phyloP scores from a whole-genome alignment of 306 rosid species.

The Prunus davidiana region DNA sequence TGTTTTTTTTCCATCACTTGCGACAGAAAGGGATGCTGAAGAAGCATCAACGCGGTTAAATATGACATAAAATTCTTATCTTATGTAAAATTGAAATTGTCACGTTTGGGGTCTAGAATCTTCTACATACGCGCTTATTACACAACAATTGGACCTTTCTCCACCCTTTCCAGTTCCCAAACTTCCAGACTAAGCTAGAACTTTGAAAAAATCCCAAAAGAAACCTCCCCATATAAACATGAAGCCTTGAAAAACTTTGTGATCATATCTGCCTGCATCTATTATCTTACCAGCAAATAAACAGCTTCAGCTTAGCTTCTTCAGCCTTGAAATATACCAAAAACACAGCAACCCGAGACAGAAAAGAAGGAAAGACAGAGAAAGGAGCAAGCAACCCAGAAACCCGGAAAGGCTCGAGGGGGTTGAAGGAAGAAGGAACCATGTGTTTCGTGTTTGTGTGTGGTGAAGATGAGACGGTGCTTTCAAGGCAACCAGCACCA shows the following conservation, averaged over 20 bases:
- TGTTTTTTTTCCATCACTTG: not conserved
- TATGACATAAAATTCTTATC: not conserved
- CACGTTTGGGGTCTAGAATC: conserved; percentile 1
- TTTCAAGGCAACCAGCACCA: conserved; percentile 66
- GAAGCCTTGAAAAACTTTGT: not conserved
- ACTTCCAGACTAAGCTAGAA: not conserved
- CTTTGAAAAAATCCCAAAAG: not conserved
- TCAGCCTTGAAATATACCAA: not conserved
- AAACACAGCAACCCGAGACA: not conserved
- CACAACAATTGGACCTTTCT: not conserved
- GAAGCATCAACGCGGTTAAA: not conserved
- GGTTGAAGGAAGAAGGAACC: not conserved
- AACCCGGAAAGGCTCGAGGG: not conserved
- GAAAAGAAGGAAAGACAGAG: not conserved
- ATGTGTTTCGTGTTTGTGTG: conserved; percentile 93
- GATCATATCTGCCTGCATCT: not conserved
- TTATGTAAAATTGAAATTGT: too few species aligned
- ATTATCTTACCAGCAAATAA: not conserved
- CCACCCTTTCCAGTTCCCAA: not conserved
- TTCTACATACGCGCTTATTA: conserved; percentile 5
- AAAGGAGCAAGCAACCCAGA: not conserved
- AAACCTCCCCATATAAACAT: not conserved
- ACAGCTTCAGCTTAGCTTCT: not conserved
- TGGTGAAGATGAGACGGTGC: conserved; percentile 60
- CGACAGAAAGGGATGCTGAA: not conserved